Base-by-base conservation (phyloP, 1,284 basidiomycete species). In the Anthracocystis setariae region DNA sequence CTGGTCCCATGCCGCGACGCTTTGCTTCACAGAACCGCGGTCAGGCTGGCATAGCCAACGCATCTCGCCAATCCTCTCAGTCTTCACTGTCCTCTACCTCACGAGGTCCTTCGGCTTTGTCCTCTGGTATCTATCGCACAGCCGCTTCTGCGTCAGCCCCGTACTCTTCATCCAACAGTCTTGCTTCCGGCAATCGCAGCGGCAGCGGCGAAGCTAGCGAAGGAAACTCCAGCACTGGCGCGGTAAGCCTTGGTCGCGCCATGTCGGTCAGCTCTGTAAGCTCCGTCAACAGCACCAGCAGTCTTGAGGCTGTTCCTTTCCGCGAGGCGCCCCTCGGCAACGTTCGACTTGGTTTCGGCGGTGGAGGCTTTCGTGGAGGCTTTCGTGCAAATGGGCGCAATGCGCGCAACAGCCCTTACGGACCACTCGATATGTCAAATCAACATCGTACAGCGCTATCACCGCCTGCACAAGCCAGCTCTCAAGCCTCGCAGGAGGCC, bases 251-350 rank as follows among this genome's bases (percentile, higher is more conserved):
- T 3, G 77, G 66, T 37, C 69, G 80, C 7, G 78, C 77, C 52
- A 76, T 74, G 59, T 82, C 80, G n/a, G 69, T 78, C 38, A 76
- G 73, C 47, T 77, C 74, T 10, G 75, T 79, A 21, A 79, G 77
- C 60, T 77, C 73, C 18, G 80, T 76, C 47, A 79, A 74, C 55
- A 79, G 76, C 63, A 78, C 78, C 17, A 76, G 72, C 52, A 81
- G 79, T 56, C 72, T 82, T 25, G 80, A 82, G 43, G 78, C 80
- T 5, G 78, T 66, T 0, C 80, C 80, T 10, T 82, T 82, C 39
- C 75, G 80, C 10, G 71, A 76, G 25, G 79, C 79, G 12, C 80
- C 80, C 15, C 55, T 76, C 10, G 80, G 80, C n/a, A 81, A 81
- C 40, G 64, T 73, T 44, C 51, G 78, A 7, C 52, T 64, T 3